Evolutionary conservation across 345 rosid species (phyloP), one percentile per base, ranked within the genome.

Genomic region (Gossypium mustelinum): DNA sequence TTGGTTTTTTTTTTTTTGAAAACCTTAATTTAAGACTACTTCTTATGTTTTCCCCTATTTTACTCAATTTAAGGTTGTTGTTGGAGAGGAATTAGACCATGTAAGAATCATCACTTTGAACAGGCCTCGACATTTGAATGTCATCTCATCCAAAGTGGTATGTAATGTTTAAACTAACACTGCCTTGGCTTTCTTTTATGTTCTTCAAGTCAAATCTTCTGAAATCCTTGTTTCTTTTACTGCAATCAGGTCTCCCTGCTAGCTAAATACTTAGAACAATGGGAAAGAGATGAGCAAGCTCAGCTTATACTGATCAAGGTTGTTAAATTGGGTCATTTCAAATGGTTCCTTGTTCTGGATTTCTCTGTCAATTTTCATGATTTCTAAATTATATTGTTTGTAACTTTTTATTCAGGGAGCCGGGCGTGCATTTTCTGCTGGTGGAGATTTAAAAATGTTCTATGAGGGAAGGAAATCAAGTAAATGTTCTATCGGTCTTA

Each of bases 371-470:
- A 12, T 47, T 61, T 9, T 73, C 14, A 60, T 24, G 24, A 14
- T 59, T 73, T 22, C 5, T 47, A 73, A 24, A 11, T 72, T 58
- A 34, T 52, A 11, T 2, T 1, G 10, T 1, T 52, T 64, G 27
- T 60, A 25, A 51, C 50, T 56, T 45, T 44, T 27, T 77, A 10
- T 79, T 29, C 78, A 94, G 98, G 98, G 98, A 78, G 87, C 87
- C 44, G 98, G 98, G 3, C 84, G 97, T 45, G 98, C 95, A 76
- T 94, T 92, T 81, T 94, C 98, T 17, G 98, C 98, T 1, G 98
- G 98, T 72, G 98, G 98, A 65, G 98, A 94, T 84, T 87, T 94
- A 61, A 92, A 85, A 72, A 85, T 90, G 94, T 94, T 94, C 82
- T 89, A 88, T 68, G 89, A 89, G 29, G 98, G 98, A 72, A 81